phyloP scores from a whole-genome alignment of 768 basidiomycete genomes.

The Tephrocybe sp. region DNA sequence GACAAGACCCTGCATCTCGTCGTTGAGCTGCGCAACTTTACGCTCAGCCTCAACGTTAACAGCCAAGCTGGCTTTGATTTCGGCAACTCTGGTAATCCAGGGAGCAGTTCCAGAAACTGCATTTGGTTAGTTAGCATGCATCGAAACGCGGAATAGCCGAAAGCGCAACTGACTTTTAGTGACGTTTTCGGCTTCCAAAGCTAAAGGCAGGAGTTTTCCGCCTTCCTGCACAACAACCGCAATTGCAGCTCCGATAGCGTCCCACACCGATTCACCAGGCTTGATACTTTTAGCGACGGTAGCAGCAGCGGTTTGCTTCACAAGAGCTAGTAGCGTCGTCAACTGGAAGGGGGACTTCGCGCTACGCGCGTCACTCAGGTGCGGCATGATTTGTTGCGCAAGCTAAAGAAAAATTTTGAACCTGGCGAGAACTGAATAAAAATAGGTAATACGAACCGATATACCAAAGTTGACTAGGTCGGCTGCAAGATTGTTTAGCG shows the following conservation, averaged over 20 bases:
- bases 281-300: constrained; percentile 68
- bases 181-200: constrained; percentile 74
- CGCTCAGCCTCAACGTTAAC: constrained; percentile 92
- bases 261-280: constrained; percentile 71
- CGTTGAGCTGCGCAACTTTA: constrained; percentile 79
- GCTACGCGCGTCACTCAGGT: constrained; percentile 76
- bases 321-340: constrained; percentile 62
- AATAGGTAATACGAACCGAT: constrained; percentile 47
- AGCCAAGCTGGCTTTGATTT: constrained; percentile 79
- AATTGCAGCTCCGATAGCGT: constrained; percentile 69
- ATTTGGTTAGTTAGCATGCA: not conserved
- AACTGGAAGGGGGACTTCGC: constrained; percentile 80
- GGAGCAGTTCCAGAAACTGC: constrained; percentile 75
- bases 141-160: not conserved
- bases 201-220: constrained; percentile 63
- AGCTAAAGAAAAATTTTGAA: constrained; percentile 45
- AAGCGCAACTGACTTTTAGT: constrained; percentile 58
- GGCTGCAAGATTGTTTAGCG: constrained; percentile 66
- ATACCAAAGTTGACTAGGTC: constrained; percentile 91
- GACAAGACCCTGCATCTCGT: constrained; percentile 85
- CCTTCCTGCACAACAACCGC: constrained; percentile 69
- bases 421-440: not conserved
- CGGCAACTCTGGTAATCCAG: constrained; percentile 79
- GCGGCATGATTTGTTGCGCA: constrained; percentile 85
- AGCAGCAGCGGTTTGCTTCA: constrained; percentile 68